These are phyloP conservation scores for Kwoniella dendrophila DNA, from an alignment of 768 basidiomycete species.

Conservation along the genomic window DNA sequence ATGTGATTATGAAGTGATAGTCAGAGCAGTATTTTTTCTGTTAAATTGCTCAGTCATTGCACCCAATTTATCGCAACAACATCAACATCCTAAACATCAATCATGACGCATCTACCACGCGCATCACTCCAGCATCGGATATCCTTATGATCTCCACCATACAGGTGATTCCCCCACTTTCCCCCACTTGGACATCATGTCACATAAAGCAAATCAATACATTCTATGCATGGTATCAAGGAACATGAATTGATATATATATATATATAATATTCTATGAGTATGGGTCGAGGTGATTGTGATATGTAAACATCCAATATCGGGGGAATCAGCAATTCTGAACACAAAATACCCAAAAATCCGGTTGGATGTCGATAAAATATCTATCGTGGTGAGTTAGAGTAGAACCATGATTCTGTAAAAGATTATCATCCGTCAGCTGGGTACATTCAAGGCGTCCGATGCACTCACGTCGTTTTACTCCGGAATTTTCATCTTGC, in stretches of 20 bases:
- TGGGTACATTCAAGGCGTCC: background rate
- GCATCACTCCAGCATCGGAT: background rate
- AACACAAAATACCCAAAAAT: too few relatives aligned
- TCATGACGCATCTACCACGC: conserved; percentile 5
- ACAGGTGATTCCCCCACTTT: background rate
- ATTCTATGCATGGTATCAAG: conserved; percentile 18
- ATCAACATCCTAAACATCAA: background rate
- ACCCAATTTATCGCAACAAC: too few relatives aligned
- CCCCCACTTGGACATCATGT: background rate
- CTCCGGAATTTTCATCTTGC: conserved; percentile 42
- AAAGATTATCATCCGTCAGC: background rate
- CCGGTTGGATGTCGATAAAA: too few relatives aligned
- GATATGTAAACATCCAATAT: too few relatives aligned
- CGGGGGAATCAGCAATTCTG: too few relatives aligned
- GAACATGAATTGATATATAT: background rate
- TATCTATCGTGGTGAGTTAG: too few relatives aligned
- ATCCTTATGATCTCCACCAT: background rate
- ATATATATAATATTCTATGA: background rate
- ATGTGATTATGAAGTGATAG: background rate
- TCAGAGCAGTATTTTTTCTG: conserved; percentile 1
- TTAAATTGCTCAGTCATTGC: too few relatives aligned
- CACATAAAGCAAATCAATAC: background rate
- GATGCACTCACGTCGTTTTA: conserved; percentile 45
- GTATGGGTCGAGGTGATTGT: too few relatives aligned
- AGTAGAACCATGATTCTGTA: background rate